A percentile compares a stretch with the other conserved stretches of the same genome.
These are phyloP conservation scores for Fraxinus paxiana DNA, from an alignment of 305 asterid genomes.

Conservation along the genomic window DNA sequence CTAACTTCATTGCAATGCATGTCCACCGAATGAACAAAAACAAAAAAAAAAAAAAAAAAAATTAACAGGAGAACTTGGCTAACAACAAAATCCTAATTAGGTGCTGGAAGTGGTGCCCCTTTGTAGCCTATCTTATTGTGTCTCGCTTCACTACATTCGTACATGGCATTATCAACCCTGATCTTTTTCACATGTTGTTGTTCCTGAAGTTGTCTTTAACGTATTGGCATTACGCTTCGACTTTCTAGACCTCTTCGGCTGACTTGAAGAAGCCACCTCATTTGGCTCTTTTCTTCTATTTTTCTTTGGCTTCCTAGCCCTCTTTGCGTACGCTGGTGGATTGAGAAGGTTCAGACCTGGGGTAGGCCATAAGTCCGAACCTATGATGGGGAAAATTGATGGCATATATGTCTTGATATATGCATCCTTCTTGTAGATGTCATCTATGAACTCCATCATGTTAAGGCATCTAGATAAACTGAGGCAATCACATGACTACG, in stretches of 20 bases:
- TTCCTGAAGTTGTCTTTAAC: not conserved
- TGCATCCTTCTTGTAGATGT: not conserved
- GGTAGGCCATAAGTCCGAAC: not conserved
- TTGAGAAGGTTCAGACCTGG: not conserved
- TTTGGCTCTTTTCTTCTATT: no score
- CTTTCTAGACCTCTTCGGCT: not conserved
- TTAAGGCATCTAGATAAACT: not conserved
- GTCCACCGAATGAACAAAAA: not conserved
- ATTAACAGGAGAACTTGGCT: no score
- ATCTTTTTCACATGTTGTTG: no score
- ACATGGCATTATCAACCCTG: not conserved
- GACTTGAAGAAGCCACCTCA: not conserved
- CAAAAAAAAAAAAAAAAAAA: not conserved
- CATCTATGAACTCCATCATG: not conserved
- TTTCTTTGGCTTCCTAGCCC: not conserved
- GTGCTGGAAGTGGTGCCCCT: not conserved
- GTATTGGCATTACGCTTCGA: not conserved
- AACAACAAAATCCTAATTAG: not conserved
- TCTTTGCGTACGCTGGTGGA: not conserved
- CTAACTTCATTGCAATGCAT: not conserved
- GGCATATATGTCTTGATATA: not conserved
- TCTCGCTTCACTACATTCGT: not conserved
- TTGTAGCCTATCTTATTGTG: not conserved
- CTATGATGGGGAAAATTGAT: not conserved
- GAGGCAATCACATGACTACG: not conserved